Evolutionary conservation across 2,329 filamentous ascomycete genomes (phyloP).

Genomic region (Byssoonygena ceratinophila): DNA sequence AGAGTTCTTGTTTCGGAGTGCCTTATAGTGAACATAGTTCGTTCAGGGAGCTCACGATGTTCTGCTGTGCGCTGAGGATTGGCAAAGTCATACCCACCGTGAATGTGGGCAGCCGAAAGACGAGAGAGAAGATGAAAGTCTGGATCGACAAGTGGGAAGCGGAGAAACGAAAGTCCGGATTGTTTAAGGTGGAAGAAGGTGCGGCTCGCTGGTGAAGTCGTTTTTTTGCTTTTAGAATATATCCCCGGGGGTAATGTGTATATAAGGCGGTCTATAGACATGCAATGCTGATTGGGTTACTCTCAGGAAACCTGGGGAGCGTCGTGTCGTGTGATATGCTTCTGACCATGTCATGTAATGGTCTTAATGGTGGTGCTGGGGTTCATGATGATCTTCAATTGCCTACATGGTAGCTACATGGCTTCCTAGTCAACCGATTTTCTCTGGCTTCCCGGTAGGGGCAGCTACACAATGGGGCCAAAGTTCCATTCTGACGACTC

Average conservation of each 20-base stretch:
- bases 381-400: too few species aligned
- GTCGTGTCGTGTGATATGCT: too few species aligned
- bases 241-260: too few species aligned
- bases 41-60: constrained; percentile 88
- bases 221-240: background rate
- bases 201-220: constrained; percentile 20
- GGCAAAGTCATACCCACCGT: constrained; percentile 89
- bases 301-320: background rate
- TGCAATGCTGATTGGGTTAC: too few species aligned
- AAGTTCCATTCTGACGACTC: too few species aligned
- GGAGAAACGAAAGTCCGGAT: constrained; percentile 52
- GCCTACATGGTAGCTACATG: too few species aligned
- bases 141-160: constrained; percentile 56
- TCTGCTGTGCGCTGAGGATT: constrained; percentile 76
- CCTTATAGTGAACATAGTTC: constrained; percentile 95
- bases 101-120: constrained; percentile 60
- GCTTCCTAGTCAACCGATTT: background rate
- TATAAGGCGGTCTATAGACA: too few species aligned
- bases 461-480: too few species aligned
- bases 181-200: constrained; percentile 40
- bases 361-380: background rate
- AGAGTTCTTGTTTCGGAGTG: constrained; percentile 82
- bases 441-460: too few species aligned
- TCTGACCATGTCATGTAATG: too few species aligned
- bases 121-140: constrained; percentile 54